Evolutionary conservation across 2,329 filamentous ascomycete genomes (phyloP).

Genomic region (Epichloe baconii): DNA sequence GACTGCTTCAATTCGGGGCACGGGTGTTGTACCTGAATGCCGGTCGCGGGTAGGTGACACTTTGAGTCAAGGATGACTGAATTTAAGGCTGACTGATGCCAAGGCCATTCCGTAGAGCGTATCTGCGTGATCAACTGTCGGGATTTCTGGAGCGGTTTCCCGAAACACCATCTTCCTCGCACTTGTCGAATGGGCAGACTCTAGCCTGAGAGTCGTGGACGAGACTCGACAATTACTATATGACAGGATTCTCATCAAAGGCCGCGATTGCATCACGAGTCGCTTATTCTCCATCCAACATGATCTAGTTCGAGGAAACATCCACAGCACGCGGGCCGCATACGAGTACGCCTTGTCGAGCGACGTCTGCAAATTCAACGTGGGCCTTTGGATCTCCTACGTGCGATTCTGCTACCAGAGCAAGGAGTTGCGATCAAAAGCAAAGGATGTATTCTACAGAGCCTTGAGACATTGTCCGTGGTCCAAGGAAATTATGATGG

Average conservation of each 20-base stretch:
- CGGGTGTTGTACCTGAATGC: slow-evolving; percentile 55
- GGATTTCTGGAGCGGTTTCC: slow-evolving; percentile 50
- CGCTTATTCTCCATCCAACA: slow-evolving; percentile 39
- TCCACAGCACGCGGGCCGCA: slow-evolving; percentile 34
- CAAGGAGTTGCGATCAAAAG: slow-evolving; percentile 25
- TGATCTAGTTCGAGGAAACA: slow-evolving; percentile 34
- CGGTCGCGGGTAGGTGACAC: slow-evolving; percentile 34
- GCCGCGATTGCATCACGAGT: slow-evolving; percentile 28
- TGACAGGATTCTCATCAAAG: slow-evolving; percentile 31
- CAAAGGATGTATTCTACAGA: slow-evolving; percentile 35
- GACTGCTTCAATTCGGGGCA: slow-evolving; percentile 55
- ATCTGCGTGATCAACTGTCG: slow-evolving; percentile 48
- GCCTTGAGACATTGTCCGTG: slow-evolving; percentile 35
- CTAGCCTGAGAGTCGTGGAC: slow-evolving; percentile 59
- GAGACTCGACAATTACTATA: slow-evolving; percentile 56
- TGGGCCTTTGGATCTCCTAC: slow-evolving; percentile 36
- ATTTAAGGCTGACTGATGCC: not conserved
- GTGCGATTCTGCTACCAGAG: slow-evolving; percentile 31
- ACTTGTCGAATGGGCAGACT: slow-evolving; percentile 61
- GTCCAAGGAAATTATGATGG: slow-evolving; percentile 36
- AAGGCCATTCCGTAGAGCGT: slow-evolving; percentile 53
- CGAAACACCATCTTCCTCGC: slow-evolving; percentile 64
- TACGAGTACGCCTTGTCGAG: slow-evolving; percentile 38
- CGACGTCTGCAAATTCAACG: slow-evolving; percentile 25
- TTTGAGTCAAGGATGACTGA: not conserved